phyloP scores from a whole-genome alignment of 1,139 yeast genomes.

The Yamadazyma buinensis region DNA sequence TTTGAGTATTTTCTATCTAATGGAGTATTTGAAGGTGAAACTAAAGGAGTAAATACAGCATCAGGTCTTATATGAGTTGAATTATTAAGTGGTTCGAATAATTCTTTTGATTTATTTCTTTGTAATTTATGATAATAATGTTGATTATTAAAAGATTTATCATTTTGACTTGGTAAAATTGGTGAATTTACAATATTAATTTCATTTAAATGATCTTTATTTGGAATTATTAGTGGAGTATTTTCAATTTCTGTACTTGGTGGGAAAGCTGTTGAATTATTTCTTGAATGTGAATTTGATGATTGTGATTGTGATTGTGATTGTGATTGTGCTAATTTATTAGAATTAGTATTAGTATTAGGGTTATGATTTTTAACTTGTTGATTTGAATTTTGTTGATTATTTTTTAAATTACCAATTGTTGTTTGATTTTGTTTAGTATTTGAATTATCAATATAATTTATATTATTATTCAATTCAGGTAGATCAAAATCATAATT shows the following conservation, averaged over 20 bases:
- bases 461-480: constrained; percentile 3
- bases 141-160: constrained; percentile 40
- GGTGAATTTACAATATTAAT: constrained; percentile 33
- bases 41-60: constrained; percentile 65
- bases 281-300: constrained; percentile 7
- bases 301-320: background rate
- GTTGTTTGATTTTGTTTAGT: too few relatives aligned
- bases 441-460: background rate
- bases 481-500: constrained; percentile 11
- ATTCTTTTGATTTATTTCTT: constrained; percentile 16
- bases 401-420: background rate
- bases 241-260: constrained; percentile 17
- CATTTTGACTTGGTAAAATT: constrained; percentile 43
- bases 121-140: constrained; percentile 34
- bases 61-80: constrained; percentile 39
- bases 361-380: background rate
- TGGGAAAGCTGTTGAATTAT: constrained; percentile 33
- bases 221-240: constrained; percentile 11
- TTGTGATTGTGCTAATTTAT: background rate
- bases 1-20: constrained; percentile 31
- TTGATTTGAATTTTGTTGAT: background rate
- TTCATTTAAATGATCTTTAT: constrained; percentile 7
- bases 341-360: background rate
- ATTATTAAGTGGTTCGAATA: constrained; percentile 10
- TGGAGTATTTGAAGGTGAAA: constrained; percentile 74